Evolutionary conservation across 2,329 filamentous ascomycete genomes (phyloP).

Genomic region (Calonectria multiphialidica): DNA sequence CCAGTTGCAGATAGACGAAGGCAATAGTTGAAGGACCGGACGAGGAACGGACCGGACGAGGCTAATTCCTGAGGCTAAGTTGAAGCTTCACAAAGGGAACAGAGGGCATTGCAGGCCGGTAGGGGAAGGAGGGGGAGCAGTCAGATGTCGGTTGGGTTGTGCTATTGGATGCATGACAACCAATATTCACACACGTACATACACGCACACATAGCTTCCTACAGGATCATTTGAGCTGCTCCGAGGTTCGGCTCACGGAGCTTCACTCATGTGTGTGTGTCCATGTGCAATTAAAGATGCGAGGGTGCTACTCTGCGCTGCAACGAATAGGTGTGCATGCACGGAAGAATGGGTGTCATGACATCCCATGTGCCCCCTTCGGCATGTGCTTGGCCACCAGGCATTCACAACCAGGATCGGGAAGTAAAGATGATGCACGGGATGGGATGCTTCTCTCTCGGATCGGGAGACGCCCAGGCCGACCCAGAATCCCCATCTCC

Average conservation of each 20-base stretch:
- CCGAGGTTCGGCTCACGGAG: slow-evolving; percentile 21
- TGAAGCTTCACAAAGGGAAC: not conserved
- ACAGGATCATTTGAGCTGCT: slow-evolving; percentile 8
- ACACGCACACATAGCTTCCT: not conserved
- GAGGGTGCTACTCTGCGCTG: not conserved
- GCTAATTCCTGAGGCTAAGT: not conserved
- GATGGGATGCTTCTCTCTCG: slow-evolving; percentile 18
- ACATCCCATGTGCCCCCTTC: slow-evolving; percentile 6
- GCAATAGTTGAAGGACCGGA: not conserved
- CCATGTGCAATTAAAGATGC: not conserved
- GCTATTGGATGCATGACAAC: not conserved
- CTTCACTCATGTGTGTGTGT: not conserved
- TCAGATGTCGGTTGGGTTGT: not conserved
- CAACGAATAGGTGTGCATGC: not conserved
- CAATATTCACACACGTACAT: no score
- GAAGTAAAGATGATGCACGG: slow-evolving; percentile 9
- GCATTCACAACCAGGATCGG: slow-evolving; percentile 10
- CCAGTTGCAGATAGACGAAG: not conserved
- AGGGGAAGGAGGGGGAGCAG: not conserved
- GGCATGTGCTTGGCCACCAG: slow-evolving; percentile 4
- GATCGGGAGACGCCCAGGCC: slow-evolving; percentile 17
- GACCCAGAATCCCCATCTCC: not conserved
- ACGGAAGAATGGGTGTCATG: slow-evolving; percentile 11
- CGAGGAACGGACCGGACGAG: not conserved
- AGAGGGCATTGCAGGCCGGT: not conserved